These are phyloP conservation scores for Xylaria sp. DNA, from an alignment of 2,329 filamentous ascomycete species.

Conservation along the genomic window DNA sequence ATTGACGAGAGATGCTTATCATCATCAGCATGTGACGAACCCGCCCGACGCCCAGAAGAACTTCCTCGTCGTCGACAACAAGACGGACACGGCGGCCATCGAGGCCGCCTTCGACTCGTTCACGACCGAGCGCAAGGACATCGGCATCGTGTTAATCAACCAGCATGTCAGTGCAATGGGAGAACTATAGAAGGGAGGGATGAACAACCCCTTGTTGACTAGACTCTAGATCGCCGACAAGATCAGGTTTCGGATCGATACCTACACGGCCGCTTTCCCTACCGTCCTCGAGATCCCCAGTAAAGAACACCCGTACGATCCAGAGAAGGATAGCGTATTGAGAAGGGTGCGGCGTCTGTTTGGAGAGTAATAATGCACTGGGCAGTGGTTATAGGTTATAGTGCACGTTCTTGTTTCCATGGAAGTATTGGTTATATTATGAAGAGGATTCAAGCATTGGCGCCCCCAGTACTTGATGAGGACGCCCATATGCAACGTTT, in stretches of 20 bases:
- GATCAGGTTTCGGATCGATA: constrained; percentile 89
- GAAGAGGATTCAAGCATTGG: constrained; percentile 15
- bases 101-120: constrained; percentile 90
- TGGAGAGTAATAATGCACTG: constrained; percentile 59
- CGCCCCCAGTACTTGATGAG: constrained; percentile 6
- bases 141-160: constrained; percentile 95
- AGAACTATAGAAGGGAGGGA: no score
- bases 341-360: constrained; percentile 74
- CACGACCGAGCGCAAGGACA: constrained; percentile 89
- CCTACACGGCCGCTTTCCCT: constrained; percentile 94
- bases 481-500: constrained; percentile 4
- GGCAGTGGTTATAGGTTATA: not conserved
- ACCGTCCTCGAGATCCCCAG: constrained; percentile 94
- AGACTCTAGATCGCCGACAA: constrained; percentile 78
- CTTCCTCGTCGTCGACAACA: constrained; percentile 93
- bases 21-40: constrained; percentile 78
- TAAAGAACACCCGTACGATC: constrained; percentile 98
- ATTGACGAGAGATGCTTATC: constrained; percentile 2
- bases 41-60: constrained; percentile 93
- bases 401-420: constrained; percentile 1
- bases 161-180: constrained; percentile 91
- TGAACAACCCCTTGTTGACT: not conserved
- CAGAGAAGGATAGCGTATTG: constrained; percentile 97
- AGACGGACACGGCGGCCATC: constrained; percentile 87
- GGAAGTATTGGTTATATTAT: constrained; percentile 13